Evolutionary conservation across 2,329 filamentous ascomycete species (phyloP).

Genomic region (Pseudophaeomoniella oleicola): DNA sequence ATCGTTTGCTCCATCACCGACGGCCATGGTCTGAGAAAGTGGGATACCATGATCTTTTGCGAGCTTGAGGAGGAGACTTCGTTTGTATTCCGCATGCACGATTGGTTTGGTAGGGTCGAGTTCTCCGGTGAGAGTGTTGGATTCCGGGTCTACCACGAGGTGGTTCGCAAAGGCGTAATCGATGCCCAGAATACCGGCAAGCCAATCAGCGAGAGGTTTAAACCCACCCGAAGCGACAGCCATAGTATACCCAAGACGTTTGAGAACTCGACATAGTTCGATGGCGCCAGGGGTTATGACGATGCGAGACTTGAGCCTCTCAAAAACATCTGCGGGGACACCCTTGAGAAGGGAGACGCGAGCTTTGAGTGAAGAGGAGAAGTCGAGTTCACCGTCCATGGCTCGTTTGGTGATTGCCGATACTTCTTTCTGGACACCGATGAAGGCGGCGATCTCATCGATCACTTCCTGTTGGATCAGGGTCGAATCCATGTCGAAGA

Average conservation of each 20-base stretch:
- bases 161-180: constrained; percentile 81
- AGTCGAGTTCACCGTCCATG: constrained; percentile 93
- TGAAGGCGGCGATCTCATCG: constrained; percentile 75
- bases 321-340: constrained; percentile 63
- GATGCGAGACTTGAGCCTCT: constrained; percentile 58
- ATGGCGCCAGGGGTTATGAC: constrained; percentile 70
- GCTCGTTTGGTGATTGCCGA: constrained; percentile 79
- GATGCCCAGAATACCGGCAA: constrained; percentile 65
- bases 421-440: constrained; percentile 70
- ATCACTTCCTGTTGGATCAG: constrained; percentile 96
- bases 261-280: constrained; percentile 59
- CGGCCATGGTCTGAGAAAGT: constrained; percentile 39
- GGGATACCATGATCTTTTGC: constrained; percentile 39
- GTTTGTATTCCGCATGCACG: constrained; percentile 45
- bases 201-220: constrained; percentile 73
- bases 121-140: constrained; percentile 40
- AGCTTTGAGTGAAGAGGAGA: constrained; percentile 67
- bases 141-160: constrained; percentile 33
- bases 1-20: constrained; percentile 53
- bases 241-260: constrained; percentile 67
- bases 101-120: constrained; percentile 39
- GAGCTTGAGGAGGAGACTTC: constrained; percentile 37
- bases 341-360: constrained; percentile 70
- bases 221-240: constrained; percentile 91
- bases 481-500: constrained; percentile 98